Evolutionary conservation across 352 stramenopile species (phyloP).

Genomic region (Pythium rhizo-oryzae): DNA sequence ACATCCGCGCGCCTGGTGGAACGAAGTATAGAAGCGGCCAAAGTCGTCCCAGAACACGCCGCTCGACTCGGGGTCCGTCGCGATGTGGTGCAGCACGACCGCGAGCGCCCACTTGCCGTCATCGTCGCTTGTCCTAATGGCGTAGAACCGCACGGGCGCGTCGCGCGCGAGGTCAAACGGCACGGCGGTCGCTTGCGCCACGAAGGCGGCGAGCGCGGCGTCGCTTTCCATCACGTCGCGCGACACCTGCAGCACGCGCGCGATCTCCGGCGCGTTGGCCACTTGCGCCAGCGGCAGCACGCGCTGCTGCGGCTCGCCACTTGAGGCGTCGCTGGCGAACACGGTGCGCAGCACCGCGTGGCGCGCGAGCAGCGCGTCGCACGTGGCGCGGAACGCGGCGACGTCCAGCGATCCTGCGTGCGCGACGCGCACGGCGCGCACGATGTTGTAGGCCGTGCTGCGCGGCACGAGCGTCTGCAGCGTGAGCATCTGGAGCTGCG

Average conservation of each 20-base stretch:
- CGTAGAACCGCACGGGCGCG: conserved; percentile 45
- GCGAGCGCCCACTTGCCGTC: conserved; percentile 35
- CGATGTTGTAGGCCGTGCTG: conserved; percentile 60
- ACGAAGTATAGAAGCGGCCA: conserved; percentile 25
- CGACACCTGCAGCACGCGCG: neutral
- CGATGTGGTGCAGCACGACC: conserved; percentile 59
- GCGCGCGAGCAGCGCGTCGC: conserved; percentile 36
- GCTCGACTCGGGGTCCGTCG: conserved; percentile 50
- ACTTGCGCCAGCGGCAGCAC: conserved; percentile 33
- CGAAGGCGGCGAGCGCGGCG: conserved; percentile 22
- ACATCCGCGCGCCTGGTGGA: neutral
- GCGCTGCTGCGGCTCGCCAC: conserved; percentile 38
- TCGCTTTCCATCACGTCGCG: neutral
- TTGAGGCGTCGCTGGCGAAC: conserved; percentile 30
- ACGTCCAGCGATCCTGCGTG: conserved; percentile 24
- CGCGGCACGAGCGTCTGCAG: conserved; percentile 43
- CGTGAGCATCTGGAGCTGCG: conserved; percentile 64
- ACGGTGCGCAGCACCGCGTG: conserved; percentile 52
- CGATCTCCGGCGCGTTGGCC: neutral
- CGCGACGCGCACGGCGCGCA: conserved; percentile 36
- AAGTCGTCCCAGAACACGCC: conserved; percentile 54
- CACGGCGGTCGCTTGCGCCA: conserved; percentile 24
- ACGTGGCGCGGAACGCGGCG: conserved; percentile 30
- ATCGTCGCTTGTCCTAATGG: conserved; percentile 16
- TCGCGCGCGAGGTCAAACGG: conserved; percentile 46